Conservation (phyloP, 495 filamentous ascomycete genomes). For the Ramalina intermedia region DNA sequence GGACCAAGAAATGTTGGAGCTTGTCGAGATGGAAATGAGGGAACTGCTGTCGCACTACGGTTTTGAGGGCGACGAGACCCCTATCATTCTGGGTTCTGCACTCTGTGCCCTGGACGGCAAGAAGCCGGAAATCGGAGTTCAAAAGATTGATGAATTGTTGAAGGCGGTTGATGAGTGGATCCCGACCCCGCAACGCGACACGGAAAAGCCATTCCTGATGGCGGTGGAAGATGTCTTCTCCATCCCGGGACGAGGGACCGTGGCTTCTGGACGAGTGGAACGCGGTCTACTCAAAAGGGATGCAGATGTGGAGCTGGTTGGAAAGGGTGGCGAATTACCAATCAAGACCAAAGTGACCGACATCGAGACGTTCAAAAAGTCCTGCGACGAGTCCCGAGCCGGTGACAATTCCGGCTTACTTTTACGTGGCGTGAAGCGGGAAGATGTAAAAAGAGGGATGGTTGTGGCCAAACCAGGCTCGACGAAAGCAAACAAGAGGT, state of each 20-base stretch:
- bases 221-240: slow-evolving; percentile 98
- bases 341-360: slow-evolving; percentile 99
- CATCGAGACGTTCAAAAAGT: slow-evolving; percentile 99
- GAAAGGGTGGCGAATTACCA: slow-evolving; percentile 43
- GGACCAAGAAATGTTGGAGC: slow-evolving; percentile 97
- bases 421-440: slow-evolving; percentile 84
- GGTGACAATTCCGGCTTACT: slow-evolving; percentile 98
- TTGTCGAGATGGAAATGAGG: slow-evolving; percentile 99
- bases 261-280: slow-evolving; percentile 93
- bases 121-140: slow-evolving; percentile 68
- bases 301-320: slow-evolving; percentile 82
- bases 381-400: slow-evolving; percentile 80
- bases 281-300: slow-evolving; percentile 87
- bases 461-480: slow-evolving; percentile 66
- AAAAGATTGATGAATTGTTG: slow-evolving; percentile 79
- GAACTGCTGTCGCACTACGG: slow-evolving; percentile 84
- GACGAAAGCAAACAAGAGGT: slow-evolving; percentile 70
- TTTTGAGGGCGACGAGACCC: slow-evolving; percentile 95
- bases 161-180: slow-evolving; percentile 91
- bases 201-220: slow-evolving; percentile 98
- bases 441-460: slow-evolving; percentile 91
- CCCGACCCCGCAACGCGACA: slow-evolving; percentile 75
- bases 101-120: slow-evolving; percentile 86
- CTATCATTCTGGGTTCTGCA: slow-evolving; percentile 90
- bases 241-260: slow-evolving; percentile 92